Conservation (phyloP, 2,329 filamentous ascomycete species). For the Hansfordia pulvinata region DNA sequence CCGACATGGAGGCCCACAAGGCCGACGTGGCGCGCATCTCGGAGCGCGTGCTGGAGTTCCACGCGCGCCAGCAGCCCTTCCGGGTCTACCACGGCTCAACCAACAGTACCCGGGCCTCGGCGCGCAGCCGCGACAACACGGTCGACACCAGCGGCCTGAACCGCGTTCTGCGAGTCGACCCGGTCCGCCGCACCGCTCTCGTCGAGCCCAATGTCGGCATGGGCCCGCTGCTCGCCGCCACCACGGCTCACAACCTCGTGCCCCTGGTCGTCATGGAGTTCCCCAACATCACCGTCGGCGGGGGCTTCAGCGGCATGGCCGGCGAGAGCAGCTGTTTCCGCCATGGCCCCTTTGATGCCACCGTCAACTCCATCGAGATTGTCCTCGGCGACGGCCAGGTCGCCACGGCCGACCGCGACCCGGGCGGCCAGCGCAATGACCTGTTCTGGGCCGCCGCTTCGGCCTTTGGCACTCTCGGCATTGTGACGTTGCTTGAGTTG, state of each 20-base stretch:
- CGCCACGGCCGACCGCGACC: slow-evolving; percentile 35
- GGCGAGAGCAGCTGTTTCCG: slow-evolving; percentile 58
- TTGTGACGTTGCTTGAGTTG: slow-evolving; percentile 50
- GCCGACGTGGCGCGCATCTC: slow-evolving; percentile 28
- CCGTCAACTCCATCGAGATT: slow-evolving; percentile 48
- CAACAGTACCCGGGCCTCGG: slow-evolving; percentile 55
- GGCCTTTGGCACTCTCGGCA: slow-evolving; percentile 52
- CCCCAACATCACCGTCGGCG: slow-evolving; percentile 57
- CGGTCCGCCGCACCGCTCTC: slow-evolving; percentile 36
- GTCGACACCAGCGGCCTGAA: slow-evolving; percentile 54
- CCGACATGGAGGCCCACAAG: slow-evolving; percentile 31
- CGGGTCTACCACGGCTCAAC: slow-evolving; percentile 68
- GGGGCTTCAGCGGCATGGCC: slow-evolving; percentile 52
- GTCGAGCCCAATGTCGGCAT: slow-evolving; percentile 60
- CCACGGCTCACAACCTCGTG: slow-evolving; percentile 39
- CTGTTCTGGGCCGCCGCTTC: slow-evolving; percentile 53
- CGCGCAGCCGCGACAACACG: slow-evolving; percentile 34
- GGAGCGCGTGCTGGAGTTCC: slow-evolving; percentile 27
- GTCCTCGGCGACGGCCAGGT: slow-evolving; percentile 48
- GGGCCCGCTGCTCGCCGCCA: slow-evolving; percentile 46
- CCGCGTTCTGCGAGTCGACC: slow-evolving; percentile 48
- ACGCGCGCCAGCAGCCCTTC: slow-evolving; percentile 37
- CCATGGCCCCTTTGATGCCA: slow-evolving; percentile 52
- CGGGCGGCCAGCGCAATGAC: slow-evolving; percentile 38
- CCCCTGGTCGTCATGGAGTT: slow-evolving; percentile 61